These are phyloP conservation scores for Botrytis fabae DNA, from an alignment of 2,329 filamentous ascomycete species.

Conservation along the genomic window DNA sequence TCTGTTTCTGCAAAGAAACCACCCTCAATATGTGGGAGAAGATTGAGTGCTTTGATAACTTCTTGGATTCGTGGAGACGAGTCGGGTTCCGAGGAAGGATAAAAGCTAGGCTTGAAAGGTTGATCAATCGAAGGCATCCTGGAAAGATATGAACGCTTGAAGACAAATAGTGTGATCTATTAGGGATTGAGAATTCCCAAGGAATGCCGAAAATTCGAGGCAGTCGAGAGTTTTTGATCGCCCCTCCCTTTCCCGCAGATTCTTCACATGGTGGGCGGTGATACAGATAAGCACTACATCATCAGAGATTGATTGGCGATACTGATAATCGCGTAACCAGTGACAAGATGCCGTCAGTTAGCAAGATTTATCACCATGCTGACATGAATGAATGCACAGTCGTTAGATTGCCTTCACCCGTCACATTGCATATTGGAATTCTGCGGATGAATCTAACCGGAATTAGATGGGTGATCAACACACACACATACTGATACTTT, in stretches of 20 bases:
- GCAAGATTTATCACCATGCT: not conserved
- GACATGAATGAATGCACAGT: not conserved
- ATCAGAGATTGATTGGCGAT: not conserved
- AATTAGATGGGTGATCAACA: not conserved
- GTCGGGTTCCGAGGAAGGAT: constrained; percentile 29
- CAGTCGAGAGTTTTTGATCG: not conserved
- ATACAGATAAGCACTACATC: not conserved
- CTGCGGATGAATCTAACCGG: not conserved
- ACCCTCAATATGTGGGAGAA: constrained; percentile 61
- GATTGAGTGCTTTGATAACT: constrained; percentile 48
- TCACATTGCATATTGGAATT: not conserved
- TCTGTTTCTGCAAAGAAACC: constrained; percentile 66
- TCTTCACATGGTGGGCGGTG: too few relatives aligned
- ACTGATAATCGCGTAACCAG: not conserved
- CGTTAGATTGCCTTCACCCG: not conserved
- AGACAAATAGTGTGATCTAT: not conserved
- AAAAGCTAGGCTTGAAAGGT: constrained; percentile 35
- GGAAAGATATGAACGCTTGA: not conserved
- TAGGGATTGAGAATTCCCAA: not conserved
- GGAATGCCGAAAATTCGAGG: not conserved
- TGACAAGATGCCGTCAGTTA: not conserved
- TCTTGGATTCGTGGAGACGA: constrained; percentile 42
- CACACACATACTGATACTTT: not conserved
- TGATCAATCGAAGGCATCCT: constrained; percentile 17
- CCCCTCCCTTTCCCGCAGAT: not conserved